Percentiles rank a stretch among this genome's conserved stretches.
Evolutionary conservation across 164 flowering plant species (phyloP).

Genomic region (Berberis vulgaris): DNA sequence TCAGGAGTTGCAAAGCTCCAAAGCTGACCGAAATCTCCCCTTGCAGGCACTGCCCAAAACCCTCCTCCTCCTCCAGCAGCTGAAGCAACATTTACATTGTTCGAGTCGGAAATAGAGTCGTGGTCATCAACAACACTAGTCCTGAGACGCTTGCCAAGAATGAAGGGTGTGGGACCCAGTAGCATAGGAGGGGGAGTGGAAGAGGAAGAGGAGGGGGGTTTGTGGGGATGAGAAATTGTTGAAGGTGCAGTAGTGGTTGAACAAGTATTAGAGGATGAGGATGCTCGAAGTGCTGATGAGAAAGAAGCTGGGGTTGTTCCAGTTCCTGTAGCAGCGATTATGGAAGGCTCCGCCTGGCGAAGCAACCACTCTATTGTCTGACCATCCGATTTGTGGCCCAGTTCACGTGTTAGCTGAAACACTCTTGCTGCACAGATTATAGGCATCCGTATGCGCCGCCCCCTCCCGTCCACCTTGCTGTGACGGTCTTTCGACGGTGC

Average conservation of each 20-base stretch:
- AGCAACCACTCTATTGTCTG: constrained; percentile 80
- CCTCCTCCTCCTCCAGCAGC: constrained; percentile 33
- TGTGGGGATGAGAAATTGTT: no score
- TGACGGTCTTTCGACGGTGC: constrained; percentile 70
- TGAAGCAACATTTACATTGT: constrained; percentile 18
- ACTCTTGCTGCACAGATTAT: constrained; percentile 79
- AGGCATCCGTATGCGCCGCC: constrained; percentile 79
- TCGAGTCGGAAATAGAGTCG: neutral
- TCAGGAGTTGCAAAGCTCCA: constrained; percentile 85
- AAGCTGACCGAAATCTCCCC: constrained; percentile 70
- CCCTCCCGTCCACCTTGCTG: constrained; percentile 78
- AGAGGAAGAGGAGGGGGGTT: neutral
- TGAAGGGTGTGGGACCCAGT: constrained; percentile 46
- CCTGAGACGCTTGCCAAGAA: constrained; percentile 64
- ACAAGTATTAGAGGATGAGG: constrained; percentile 7
- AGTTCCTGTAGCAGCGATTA: constrained; percentile 79
- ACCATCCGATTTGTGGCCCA: constrained; percentile 78
- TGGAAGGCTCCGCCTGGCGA: constrained; percentile 82
- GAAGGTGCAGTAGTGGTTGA: neutral
- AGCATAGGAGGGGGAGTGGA: constrained; percentile 1
- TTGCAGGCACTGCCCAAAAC: constrained; percentile 77
- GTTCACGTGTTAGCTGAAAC: constrained; percentile 62
- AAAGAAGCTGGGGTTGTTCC: constrained; percentile 85
- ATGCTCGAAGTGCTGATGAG: constrained; percentile 53
- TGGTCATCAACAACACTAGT: constrained; percentile 38